Percentiles rank a stretch among this genome's conserved stretches.
phyloP scores from a whole-genome alignment of 331 rosid genomes.

The Acacia pycnantha region DNA sequence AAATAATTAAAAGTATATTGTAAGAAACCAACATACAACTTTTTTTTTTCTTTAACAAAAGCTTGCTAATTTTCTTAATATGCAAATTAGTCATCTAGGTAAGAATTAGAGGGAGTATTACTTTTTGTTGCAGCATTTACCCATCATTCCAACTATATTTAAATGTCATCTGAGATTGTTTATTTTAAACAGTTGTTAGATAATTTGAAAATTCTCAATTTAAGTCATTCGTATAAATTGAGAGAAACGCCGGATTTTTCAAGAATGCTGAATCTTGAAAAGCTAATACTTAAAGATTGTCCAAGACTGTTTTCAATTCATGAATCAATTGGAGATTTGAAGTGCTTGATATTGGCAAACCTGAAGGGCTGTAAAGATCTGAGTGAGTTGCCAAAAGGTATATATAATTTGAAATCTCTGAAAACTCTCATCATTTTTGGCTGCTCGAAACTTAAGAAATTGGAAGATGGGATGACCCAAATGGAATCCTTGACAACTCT shows the following conservation, averaged over 20 bases:
- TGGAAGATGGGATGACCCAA: slow-evolving; percentile 14
- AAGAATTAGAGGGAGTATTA: too few species aligned
- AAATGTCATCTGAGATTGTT: neutral
- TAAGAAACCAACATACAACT: too few species aligned
- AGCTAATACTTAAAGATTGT: neutral
- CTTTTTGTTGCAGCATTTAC: neutral
- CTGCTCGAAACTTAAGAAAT: slow-evolving; percentile 22
- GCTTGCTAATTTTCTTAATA: too few species aligned
- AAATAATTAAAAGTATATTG: too few species aligned
- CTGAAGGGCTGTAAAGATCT: slow-evolving; percentile 34
- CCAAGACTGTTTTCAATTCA: slow-evolving; percentile 5
- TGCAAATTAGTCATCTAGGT: too few species aligned
- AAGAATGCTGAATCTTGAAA: neutral
- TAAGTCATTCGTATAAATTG: neutral
- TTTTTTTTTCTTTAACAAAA: too few species aligned
- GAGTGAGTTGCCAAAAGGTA: slow-evolving; percentile 19
- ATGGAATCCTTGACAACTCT: slow-evolving; percentile 32
- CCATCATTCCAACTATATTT: neutral
- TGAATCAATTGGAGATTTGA: slow-evolving; percentile 33
- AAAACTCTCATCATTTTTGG: slow-evolving; percentile 35
- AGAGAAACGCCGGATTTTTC: neutral
- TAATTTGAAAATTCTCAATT: neutral
- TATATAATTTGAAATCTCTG: slow-evolving; percentile 25
- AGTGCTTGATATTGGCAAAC: slow-evolving; percentile 19
- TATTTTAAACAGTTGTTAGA: slow-evolving; percentile 5